Percentiles rank a stretch among this genome's conserved stretches.
Evolutionary conservation across 495 filamentous ascomycete genomes (phyloP).

Genomic region (Hypoxylon trugodes): DNA sequence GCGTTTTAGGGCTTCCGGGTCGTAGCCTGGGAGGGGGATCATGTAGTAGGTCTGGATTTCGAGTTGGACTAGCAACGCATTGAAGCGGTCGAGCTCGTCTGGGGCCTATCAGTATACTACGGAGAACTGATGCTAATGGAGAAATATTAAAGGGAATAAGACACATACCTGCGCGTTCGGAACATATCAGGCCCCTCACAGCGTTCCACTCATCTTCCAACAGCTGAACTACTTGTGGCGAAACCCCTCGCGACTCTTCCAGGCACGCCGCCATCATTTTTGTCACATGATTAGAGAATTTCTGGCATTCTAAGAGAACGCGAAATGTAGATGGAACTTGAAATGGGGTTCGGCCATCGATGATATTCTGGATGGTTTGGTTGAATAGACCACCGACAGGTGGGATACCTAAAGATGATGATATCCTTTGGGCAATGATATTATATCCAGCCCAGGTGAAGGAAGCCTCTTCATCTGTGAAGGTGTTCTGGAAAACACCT

Average conservation of each 20-base stretch:
- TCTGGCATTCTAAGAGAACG: conserved; percentile 52
- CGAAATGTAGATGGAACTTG: conserved; percentile 51
- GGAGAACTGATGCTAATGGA: too few relatives aligned
- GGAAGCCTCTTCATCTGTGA: conserved; percentile 53
- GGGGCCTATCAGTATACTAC: too few relatives aligned
- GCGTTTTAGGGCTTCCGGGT: conserved; percentile 48
- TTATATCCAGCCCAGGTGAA: conserved; percentile 58
- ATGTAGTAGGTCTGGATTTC: conserved; percentile 59
- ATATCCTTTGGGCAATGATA: conserved; percentile 52
- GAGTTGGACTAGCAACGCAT: conserved; percentile 50
- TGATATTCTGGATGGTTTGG: conserved; percentile 50
- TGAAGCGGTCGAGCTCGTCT: conserved; percentile 52
- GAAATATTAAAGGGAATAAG: background rate
- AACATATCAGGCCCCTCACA: conserved; percentile 50
- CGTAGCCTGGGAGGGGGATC: conserved; percentile 49
- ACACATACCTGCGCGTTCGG: conserved; percentile 50
- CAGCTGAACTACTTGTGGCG: conserved; percentile 49
- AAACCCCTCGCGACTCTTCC: conserved; percentile 52
- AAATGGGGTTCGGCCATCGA: conserved; percentile 48
- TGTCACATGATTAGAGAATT: conserved; percentile 51
- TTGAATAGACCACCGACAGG: conserved; percentile 52
- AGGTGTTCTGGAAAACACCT: conserved; percentile 42
- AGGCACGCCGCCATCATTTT: conserved; percentile 52
- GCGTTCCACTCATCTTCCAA: conserved; percentile 56
- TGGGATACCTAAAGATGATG: conserved; percentile 50